Percentiles rank a stretch among this genome's conserved stretches.
These are phyloP conservation scores for Beta vulgaris DNA, from an alignment of 148 eudicot genomes.

Conservation along the genomic window DNA sequence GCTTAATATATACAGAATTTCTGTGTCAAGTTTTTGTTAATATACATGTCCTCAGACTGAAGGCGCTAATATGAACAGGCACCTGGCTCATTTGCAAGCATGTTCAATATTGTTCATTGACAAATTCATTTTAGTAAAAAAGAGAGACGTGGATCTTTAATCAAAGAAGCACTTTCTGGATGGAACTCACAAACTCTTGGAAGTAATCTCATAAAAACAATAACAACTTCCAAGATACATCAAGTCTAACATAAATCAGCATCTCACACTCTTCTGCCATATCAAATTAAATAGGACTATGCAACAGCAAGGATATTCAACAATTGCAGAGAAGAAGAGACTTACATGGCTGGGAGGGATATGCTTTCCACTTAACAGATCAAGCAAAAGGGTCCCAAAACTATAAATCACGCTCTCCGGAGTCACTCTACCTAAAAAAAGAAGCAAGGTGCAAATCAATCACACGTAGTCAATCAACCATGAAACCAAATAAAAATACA, in stretches of 20 bases:
- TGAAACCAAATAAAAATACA: not conserved
- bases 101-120: not conserved
- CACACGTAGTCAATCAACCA: not conserved
- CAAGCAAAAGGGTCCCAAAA: conserved; percentile 94
- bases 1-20: not conserved
- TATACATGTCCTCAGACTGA: not conserved
- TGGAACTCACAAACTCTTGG: not conserved
- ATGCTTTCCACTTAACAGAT: conserved; percentile 91
- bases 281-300: not conserved
- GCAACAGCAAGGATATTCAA: not conserved
- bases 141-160: not conserved
- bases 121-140: not conserved
- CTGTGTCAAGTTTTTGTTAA: not conserved
- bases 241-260: not conserved
- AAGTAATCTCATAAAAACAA: not conserved
- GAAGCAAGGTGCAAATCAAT: conserved; percentile 8
- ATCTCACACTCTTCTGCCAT: not conserved
- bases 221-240: not conserved
- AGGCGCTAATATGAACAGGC: not conserved
- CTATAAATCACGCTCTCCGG: conserved; percentile 96
- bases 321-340: conserved; percentile 4
- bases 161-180: not conserved
- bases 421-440: conserved; percentile 74
- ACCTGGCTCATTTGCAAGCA: not conserved
- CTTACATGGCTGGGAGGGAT: conserved; percentile 74